Percentiles rank a stretch among this genome's conserved stretches.
Evolutionary conservation across 73 alveolate species (phyloP).

Genomic region (Chromera velia): DNA sequence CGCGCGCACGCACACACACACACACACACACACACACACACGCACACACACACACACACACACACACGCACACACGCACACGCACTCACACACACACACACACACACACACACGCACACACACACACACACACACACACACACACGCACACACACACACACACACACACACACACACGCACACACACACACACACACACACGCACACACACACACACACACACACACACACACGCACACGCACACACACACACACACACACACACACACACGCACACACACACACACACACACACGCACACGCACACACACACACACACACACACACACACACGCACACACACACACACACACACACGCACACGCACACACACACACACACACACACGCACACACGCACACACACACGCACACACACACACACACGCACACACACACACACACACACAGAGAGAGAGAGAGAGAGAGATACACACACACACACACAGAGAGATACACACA

Average conservation of each 20-base stretch:
- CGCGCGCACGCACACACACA: conserved; percentile 1
- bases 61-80: background rate
- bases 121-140: conserved; percentile 1
- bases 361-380: too few species aligned
- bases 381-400: too few species aligned
- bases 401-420: too few species aligned
- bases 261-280: background rate
- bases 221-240: background rate
- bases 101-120: background rate
- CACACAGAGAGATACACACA: too few species aligned
- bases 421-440: too few species aligned
- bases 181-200: conserved; percentile 1
- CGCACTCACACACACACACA: background rate
- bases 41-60: background rate
- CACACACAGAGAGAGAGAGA: too few species aligned
- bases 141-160: background rate
- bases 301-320: too few species aligned
- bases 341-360: too few species aligned
- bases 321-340: too few species aligned
- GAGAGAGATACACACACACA: too few species aligned
- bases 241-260: conserved; percentile 1
- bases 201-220: background rate
- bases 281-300: too few species aligned
- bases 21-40: background rate
- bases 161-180: background rate